Evolutionary conservation across 768 basidiomycete species (phyloP).

Genomic region (Candolleomyces eurysporus): DNA sequence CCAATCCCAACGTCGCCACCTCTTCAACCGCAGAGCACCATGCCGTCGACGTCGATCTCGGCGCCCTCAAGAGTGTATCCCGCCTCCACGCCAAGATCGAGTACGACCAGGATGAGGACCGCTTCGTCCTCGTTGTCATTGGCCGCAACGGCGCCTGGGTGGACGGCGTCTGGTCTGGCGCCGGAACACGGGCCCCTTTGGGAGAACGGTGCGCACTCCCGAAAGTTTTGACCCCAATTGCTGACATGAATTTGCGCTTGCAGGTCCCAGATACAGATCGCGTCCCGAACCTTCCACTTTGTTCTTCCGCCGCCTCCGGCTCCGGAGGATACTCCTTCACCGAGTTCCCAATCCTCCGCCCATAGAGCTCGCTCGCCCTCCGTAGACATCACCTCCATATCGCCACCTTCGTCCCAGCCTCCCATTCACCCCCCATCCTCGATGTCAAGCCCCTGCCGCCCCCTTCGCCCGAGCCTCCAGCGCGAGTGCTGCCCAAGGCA

Average conservation of each 20-base stretch:
- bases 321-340: constrained; percentile 79
- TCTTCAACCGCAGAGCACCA: constrained; percentile 56
- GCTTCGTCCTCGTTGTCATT: constrained; percentile 85
- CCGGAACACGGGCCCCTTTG: constrained; percentile 83
- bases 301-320: constrained; percentile 86
- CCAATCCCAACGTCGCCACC: constrained; percentile 44
- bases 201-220: constrained; percentile 62
- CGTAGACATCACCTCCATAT: constrained; percentile 72
- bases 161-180: constrained; percentile 92
- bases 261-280: constrained; percentile 95
- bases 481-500: constrained; percentile 33
- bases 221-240: no score
- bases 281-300: constrained; percentile 95
- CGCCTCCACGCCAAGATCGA: constrained; percentile 94
- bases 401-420: constrained; percentile 78
- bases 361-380: constrained; percentile 73
- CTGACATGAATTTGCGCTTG: constrained; percentile 6
- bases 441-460: constrained; percentile 44
- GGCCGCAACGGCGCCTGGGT: constrained; percentile 99
- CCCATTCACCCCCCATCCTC: constrained; percentile 56
- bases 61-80: constrained; percentile 96
- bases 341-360: constrained; percentile 72
- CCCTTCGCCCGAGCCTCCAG: constrained; percentile 40
- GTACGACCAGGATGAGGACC: constrained; percentile 86
- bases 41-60: constrained; percentile 87